Percentiles rank a stretch among this genome's conserved stretches.
Conservation (phyloP, 1,139 yeast species). For the Wickerhamiella pararugosa region DNA sequence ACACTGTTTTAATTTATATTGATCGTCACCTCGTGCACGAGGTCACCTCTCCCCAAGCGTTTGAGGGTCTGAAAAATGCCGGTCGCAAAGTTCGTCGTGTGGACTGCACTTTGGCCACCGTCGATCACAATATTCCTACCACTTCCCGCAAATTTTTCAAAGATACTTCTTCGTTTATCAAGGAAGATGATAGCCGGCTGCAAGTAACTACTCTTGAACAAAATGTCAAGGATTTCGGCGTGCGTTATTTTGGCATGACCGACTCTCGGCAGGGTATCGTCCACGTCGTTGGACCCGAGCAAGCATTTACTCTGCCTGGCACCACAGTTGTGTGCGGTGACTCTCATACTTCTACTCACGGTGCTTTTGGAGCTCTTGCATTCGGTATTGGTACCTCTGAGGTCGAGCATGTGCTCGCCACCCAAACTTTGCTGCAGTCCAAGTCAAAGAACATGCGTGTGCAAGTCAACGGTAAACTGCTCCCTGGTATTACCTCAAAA, state of each 20-base stretch:
- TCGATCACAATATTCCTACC: slow-evolving; percentile 96
- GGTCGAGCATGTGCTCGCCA: slow-evolving; percentile 95
- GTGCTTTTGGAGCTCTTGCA: slow-evolving; percentile 96
- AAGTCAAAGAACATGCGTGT: slow-evolving; percentile 94
- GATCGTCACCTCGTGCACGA: slow-evolving; percentile 97
- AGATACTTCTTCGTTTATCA: slow-evolving; percentile 64
- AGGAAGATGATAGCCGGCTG: slow-evolving; percentile 78
- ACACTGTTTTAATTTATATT: slow-evolving; percentile 72
- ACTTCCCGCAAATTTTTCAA: slow-evolving; percentile 63
- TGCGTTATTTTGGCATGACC: slow-evolving; percentile 86
- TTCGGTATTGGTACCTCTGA: slow-evolving; percentile 98
- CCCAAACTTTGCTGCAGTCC: slow-evolving; percentile 88
- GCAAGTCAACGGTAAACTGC: slow-evolving; percentile 64
- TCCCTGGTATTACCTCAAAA: slow-evolving; percentile 85
- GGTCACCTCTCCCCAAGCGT: slow-evolving; percentile 97
- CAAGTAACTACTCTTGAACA: slow-evolving; percentile 88
- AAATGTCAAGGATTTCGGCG: slow-evolving; percentile 77
- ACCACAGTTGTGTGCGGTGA: slow-evolving; percentile 98
- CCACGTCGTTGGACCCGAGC: slow-evolving; percentile 97
- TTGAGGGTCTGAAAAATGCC: slow-evolving; percentile 82
- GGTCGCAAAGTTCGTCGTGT: slow-evolving; percentile 78
- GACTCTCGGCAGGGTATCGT: slow-evolving; percentile 95
- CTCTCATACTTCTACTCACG: slow-evolving; percentile 96
- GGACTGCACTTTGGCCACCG: slow-evolving; percentile 94
- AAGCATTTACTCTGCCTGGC: slow-evolving; percentile 95